Base-by-base conservation (phyloP, 257 asterid species). In the Ocimum tenuiflorum region DNA sequence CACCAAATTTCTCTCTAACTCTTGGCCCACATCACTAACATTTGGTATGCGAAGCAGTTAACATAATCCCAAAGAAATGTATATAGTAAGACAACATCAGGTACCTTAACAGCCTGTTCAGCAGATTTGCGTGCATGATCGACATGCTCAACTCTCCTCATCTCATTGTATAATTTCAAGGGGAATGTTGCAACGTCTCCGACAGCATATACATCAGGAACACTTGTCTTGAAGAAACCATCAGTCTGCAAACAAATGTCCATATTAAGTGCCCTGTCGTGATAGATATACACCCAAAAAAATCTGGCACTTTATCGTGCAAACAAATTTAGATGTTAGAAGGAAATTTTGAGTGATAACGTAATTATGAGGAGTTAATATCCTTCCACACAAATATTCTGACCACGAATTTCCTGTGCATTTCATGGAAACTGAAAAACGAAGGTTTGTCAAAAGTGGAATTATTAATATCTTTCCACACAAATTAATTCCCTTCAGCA, bases 121-220 rank as follows among this genome's bases (percentile, higher is more conserved):
- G 98, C 98, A 63, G 95, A 91, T 79, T 86, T 88, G 65, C 98
- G 96, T 33, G 96, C 83, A 76, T 91, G 98, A 73, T 88, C 98
- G 46, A 91, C 95, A 45, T 91, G 98, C 68, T 91, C 98, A 33
- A 88, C 95, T 80, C 98, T 86, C 78, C 96, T 81, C 12, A 75
- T 52, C 42, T 91, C 96, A 65, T 80, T 83, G 83, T 78, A 88
- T 75, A 88, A 61, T 75, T 91, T 88, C 88, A 91, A 51, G 57
- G 98, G 98, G 78, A 91, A 91, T 9, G 98, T 85, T 48, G 98
- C 96, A 75, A 86, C 94, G 82, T 91, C 98, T 50, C 96, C 98
- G 19, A 91, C 98, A 17, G 98, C 98, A 66, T 88, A 91, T 47
- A 91, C 96, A 77, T 73, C 85, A 22, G 95, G 88, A 19, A 75